A percentile compares a stretch with the other conserved stretches of the same genome.
Conservation (phyloP, 306 rosid genomes). For the Vicia villosa region DNA sequence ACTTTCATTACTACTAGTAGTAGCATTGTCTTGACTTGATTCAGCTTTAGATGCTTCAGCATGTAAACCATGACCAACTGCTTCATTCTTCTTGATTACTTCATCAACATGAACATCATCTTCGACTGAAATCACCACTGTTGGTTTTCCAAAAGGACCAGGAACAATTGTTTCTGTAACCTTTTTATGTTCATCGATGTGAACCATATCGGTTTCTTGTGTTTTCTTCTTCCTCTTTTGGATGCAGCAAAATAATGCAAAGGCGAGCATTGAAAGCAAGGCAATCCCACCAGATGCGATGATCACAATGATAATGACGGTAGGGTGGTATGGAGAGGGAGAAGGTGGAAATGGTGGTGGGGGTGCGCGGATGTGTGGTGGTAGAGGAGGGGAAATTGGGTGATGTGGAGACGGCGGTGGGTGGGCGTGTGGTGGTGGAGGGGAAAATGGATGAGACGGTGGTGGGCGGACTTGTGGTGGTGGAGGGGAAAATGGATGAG, state of each 20-base stretch:
- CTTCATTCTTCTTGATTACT: slow-evolving; percentile 47
- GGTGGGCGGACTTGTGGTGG: slow-evolving; percentile 30
- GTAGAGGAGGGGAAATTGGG: slow-evolving; percentile 45
- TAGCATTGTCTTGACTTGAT: slow-evolving; percentile 3
- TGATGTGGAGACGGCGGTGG: slow-evolving; percentile 48
- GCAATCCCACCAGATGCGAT: slow-evolving; percentile 58
- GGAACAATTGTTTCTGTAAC: slow-evolving; percentile 52
- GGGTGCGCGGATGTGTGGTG: slow-evolving; percentile 44
- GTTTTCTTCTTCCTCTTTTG: slow-evolving; percentile 61
- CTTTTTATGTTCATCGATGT: slow-evolving; percentile 63
- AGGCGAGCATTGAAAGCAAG: slow-evolving; percentile 64
- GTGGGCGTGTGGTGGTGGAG: slow-evolving; percentile 26
- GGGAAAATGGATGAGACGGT: slow-evolving; percentile 35
- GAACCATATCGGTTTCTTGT: slow-evolving; percentile 52
- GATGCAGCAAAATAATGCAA: slow-evolving; percentile 52
- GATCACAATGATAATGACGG: slow-evolving; percentile 57
- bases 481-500: slow-evolving; percentile 27
- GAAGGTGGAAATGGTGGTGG: slow-evolving; percentile 54
- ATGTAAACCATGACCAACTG: slow-evolving; percentile 44
- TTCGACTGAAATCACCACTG: slow-evolving; percentile 52
- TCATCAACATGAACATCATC: slow-evolving; percentile 70
- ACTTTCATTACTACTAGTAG: slow-evolving; percentile 31
- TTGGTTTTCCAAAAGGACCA: slow-evolving; percentile 59
- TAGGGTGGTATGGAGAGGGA: slow-evolving; percentile 58
- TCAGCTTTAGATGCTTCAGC: slow-evolving; percentile 38